A percentile compares a stretch with the other conserved stretches of the same genome.
phyloP scores from a whole-genome alignment of 2,329 filamentous ascomycete genomes.

The Emergomyces pasteurianus region DNA sequence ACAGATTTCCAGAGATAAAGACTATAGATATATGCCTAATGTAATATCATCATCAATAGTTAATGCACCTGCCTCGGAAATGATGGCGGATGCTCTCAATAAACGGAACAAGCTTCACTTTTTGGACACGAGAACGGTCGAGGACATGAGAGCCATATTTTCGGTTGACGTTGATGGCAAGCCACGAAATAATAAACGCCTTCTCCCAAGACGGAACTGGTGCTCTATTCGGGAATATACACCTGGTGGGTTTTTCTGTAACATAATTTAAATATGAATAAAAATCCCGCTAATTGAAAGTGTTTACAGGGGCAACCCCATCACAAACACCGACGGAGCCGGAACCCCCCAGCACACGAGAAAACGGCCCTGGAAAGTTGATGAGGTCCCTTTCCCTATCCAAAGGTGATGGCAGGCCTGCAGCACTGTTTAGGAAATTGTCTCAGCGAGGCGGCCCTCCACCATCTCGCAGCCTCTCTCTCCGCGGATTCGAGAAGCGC shows the following conservation, averaged over 20 bases:
- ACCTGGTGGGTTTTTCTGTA: constrained; percentile 45
- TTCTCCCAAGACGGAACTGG: constrained; percentile 88
- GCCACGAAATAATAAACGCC: constrained; percentile 75
- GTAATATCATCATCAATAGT: constrained; percentile 88
- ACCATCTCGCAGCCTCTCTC: constrained; percentile 26
- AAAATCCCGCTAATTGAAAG: constrained; percentile 1
- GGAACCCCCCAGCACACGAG: constrained; percentile 30
- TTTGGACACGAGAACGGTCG: constrained; percentile 63
- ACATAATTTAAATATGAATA: not conserved
- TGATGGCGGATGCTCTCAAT: constrained; percentile 85
- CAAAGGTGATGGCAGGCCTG: constrained; percentile 39
- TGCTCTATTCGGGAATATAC: constrained; percentile 80
- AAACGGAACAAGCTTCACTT: constrained; percentile 71
- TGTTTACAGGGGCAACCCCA: constrained; percentile 62
- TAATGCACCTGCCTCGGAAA: constrained; percentile 76
- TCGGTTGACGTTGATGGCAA: constrained; percentile 79
- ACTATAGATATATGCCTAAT: constrained; percentile 96
- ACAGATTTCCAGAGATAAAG: constrained; percentile 70
- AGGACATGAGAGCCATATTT: constrained; percentile 94
- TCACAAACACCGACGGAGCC: constrained; percentile 48
- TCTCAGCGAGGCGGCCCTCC: constrained; percentile 34
- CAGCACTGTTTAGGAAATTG: constrained; percentile 31
- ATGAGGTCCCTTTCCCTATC: constrained; percentile 52
- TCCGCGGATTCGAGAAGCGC: constrained; percentile 13
- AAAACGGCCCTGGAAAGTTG: constrained; percentile 28